Percentiles rank a stretch among this genome's conserved stretches.
phyloP scores from a whole-genome alignment of 2,329 filamentous ascomycete genomes.

The Claviceps lovelessii region DNA sequence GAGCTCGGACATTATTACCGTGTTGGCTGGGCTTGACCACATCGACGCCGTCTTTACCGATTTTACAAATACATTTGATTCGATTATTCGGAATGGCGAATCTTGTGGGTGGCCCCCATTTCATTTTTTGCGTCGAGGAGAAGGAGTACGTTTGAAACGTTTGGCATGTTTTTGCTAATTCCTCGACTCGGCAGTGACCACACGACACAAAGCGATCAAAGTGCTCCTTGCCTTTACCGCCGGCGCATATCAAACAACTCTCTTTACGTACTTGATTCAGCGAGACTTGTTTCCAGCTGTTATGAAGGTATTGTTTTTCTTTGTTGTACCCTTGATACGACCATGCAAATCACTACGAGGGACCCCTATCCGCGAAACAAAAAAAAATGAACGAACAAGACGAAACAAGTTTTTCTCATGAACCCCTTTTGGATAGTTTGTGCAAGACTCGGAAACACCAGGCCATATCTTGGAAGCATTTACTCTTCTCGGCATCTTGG shows the following conservation, averaged over 20 bases:
- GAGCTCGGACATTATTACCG: constrained; percentile 83
- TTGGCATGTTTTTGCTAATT: constrained; percentile 1
- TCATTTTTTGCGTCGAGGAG: not conserved
- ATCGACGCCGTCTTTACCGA: constrained; percentile 79
- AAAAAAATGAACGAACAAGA: not conserved
- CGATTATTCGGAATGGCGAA: constrained; percentile 64
- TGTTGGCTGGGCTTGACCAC: constrained; percentile 77
- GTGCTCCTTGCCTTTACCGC: constrained; percentile 73
- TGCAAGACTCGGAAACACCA: constrained; percentile 61
- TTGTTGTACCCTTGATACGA: not conserved
- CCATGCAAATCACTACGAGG: not conserved
- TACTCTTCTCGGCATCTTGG: constrained; percentile 68
- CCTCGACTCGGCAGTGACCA: constrained; percentile 47
- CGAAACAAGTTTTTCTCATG: not conserved
- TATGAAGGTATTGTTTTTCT: constrained; percentile 59
- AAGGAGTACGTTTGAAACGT: not conserved
- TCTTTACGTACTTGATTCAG: constrained; percentile 90
- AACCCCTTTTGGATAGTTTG: constrained; percentile 38
- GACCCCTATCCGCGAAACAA: not conserved
- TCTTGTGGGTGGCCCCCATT: constrained; percentile 40
- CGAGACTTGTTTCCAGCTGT: constrained; percentile 85
- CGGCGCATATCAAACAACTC: constrained; percentile 88
- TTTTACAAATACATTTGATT: constrained; percentile 70
- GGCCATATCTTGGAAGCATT: constrained; percentile 58
- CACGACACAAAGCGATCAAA: constrained; percentile 67